Base-by-base conservation (phyloP, 148 eudicot species). In the Salicornia ramosissima region DNA sequence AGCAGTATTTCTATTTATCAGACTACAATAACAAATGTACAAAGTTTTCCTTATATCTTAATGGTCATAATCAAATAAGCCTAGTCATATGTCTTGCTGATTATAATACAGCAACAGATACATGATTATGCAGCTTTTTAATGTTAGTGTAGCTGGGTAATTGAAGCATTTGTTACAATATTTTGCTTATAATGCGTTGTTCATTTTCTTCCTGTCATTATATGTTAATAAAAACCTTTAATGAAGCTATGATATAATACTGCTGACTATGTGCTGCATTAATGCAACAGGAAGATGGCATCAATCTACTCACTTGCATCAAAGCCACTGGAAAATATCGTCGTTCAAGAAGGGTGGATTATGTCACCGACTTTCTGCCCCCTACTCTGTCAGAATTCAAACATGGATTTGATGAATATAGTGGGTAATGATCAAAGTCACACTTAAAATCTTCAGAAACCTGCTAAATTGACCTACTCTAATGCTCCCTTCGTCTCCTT, bases 211-310 rank as follows among this genome's bases (percentile, higher is more conserved):
- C 19, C 13, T 18, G 26, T 30, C 26, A 39, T 36, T 22, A 36
- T 6, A 4, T 63, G 31, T 25, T 24, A 10, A n/a, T 12, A 13
- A 22, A 15, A 40, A 13, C 50, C 11, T 50, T 40, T 42, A 63
- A 59, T 6, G 18, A 10, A 14, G 4, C 13, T 33, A 31, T 59
- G 64, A 59, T 19, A 13, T 57, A 42, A 64, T 53, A 46, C 8
- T 73, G 15, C 55, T 54, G 74, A 75, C 52, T 18, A 29, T 43
- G 33, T 54, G 36, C 54, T 64, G 65, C 31, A 26, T 28, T 75
- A 5, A 56, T 73, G 63, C 24, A 81, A 85, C 89, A 94, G 99
- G 99, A 94, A 84, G 96, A 90, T 77, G 93, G 93, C 31, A 82
- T 94, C 72, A 87, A 88, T 81, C 83, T 94, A 46, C 76, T 94